A percentile compares a stretch with the other conserved stretches of the same genome.
phyloP scores from a whole-genome alignment of 371 early-diverging fungal species.

The Blakeslea trispora region DNA sequence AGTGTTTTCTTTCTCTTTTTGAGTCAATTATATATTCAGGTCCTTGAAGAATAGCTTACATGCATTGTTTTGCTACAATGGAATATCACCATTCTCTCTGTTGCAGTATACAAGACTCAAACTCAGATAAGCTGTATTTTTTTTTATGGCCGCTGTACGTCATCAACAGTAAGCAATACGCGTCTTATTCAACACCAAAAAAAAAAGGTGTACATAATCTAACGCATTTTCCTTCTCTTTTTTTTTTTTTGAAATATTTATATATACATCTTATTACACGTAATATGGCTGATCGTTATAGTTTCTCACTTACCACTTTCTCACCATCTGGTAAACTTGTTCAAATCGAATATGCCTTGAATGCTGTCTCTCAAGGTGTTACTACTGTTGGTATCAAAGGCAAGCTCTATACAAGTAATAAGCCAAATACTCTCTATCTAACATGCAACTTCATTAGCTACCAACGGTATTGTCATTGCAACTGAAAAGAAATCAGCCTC shows the following conservation, averaged over 20 bases:
- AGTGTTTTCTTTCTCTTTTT: too few relatives aligned
- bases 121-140: too few relatives aligned
- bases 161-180: constrained; percentile 2
- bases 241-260: not conserved
- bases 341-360: constrained; percentile 99
- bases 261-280: too few relatives aligned
- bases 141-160: not conserved
- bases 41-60: too few relatives aligned
- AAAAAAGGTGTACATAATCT: not conserved
- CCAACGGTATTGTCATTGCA: constrained; percentile 97
- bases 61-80: too few relatives aligned
- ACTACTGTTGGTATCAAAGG: constrained; percentile 98
- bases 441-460: constrained; percentile 70
- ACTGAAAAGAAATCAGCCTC: constrained; percentile 97
- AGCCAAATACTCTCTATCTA: too few relatives aligned
- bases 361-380: constrained; percentile 93
- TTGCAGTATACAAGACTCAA: too few relatives aligned
- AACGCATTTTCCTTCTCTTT: not conserved
- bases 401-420: too few relatives aligned
- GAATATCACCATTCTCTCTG: too few relatives aligned
- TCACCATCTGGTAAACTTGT: constrained; percentile 99
- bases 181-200: constrained; percentile 1
- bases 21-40: too few relatives aligned
- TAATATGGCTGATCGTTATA: constrained; percentile 74
- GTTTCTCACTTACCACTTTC: constrained; percentile 99